Evolutionary conservation across 495 filamentous ascomycete species (phyloP), one percentile per base, ranked within the genome.

Genomic region (Cairneyella variabilis): DNA sequence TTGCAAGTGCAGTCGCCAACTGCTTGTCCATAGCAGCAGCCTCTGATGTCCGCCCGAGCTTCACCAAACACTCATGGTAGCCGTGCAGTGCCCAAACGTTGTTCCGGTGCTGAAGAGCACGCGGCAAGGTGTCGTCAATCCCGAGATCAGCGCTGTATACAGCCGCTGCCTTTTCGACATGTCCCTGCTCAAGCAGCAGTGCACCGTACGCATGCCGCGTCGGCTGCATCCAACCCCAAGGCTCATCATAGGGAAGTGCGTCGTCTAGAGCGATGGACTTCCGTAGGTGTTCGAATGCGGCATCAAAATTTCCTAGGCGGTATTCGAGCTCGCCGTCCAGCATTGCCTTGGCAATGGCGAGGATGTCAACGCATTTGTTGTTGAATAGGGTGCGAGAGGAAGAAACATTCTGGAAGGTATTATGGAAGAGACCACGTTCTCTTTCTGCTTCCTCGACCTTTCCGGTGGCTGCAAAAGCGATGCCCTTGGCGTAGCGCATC

Each of bases 81-180:
- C 84, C 84, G 58, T 85, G 80, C 41, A 86, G 69, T 25, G 82
- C 74, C 83, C 83, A 88, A 3, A 88, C 78, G 57, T 88, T 88
- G 43, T 79, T 82, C 1, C 76, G 78, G 61, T 86, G 83, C 39
- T 76, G 79, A 42, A 78, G 64, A 0, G 82, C 75, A 4, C 83
- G 68, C 8, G 80, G 78, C 3, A 86, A 60, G 1, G 72, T 72
- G 14, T 72, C 66, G 25, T 72, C 71, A 21, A 84, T 67, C 0
- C 84, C 84, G 1, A 88, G 71, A 63, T 88, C 84, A 1, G 80
- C 81, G 3, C 67, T 64, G 46, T 86, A 88, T 3, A 81, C 73
- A 0, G 64, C 65, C 10, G 72, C 53, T 0, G 83, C 83, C 47
- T 84, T 71, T 23, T 77, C 66, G 7, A 80, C 69, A 1, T 69